Base-by-base conservation (phyloP, 768 basidiomycete genomes). In the Tricholoma bakamatsutake region DNA sequence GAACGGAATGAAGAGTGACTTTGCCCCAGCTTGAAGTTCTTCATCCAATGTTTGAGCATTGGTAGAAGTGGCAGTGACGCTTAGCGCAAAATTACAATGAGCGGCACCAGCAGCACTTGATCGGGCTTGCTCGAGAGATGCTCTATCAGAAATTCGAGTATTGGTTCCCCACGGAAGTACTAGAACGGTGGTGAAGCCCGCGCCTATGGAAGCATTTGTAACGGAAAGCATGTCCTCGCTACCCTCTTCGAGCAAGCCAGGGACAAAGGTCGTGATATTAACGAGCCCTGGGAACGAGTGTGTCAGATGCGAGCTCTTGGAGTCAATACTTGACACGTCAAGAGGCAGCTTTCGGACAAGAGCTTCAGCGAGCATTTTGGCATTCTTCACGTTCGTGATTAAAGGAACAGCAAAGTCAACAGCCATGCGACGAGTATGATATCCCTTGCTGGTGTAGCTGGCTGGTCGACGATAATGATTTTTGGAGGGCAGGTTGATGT, bases 341-440 rank as follows among this genome's bases (percentile, higher is more conserved):
- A 98, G 78, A 4, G 93, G 84, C n/a, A 96, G 77, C 70, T 85
- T 93, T 60, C 93, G 84, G 50, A 93, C 86, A 49, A 95, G 76
- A 2, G 96, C 97, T 72, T 98, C 94, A 13, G 92, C 89, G 39
- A 98, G 81, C 67, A 99, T 80, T 71, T 98, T 99, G 54, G 96
- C 96, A 66, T 93, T 94, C 77, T 99, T 99, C 75, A 99, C 90
- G 69, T 99, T 98, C 43, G 96, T 98, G 67, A 98, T 93, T 51
- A 98, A 79, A 1, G 97, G 97, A 33, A 98, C 87, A 30, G 95
- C 97, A 64, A 96, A 98, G 71, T 99, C 97, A 60, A 99, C 94
- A 5, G 97, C 97, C 94, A 98, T 95, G 51, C 97, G 89, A 62
- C 97, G 90, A 30, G 95, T 96, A 57, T 85, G 84, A 70, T 98